A percentile compares a stretch with the other conserved stretches of the same genome.
Conservation (phyloP, 129 eudicot species). For the Ambrosia artemisiifolia region DNA sequence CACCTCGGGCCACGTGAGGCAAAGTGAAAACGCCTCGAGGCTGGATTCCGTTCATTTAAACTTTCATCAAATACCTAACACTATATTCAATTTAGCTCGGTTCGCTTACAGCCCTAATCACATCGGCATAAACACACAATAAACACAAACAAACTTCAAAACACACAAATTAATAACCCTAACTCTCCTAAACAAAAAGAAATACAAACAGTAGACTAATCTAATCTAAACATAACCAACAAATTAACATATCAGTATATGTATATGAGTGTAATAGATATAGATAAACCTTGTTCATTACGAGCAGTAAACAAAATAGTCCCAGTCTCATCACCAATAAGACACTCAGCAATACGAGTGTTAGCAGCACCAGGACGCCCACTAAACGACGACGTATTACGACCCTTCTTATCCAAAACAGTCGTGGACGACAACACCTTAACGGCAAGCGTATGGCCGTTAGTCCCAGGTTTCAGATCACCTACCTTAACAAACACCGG, state of each 20-base stretch:
- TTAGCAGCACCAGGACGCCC: slow-evolving; percentile 39
- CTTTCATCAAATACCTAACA: too few species aligned
- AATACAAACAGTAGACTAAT: too few species aligned
- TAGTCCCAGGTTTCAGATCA: slow-evolving; percentile 69
- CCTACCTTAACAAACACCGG: slow-evolving; percentile 79
- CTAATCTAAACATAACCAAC: background rate
- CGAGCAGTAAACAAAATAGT: slow-evolving; percentile 78
- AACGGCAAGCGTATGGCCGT: slow-evolving; percentile 65
- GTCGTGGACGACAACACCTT: slow-evolving; percentile 60
- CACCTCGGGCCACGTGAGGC: too few species aligned
- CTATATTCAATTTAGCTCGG: too few species aligned
- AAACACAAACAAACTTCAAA: background rate
- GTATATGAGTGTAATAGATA: background rate
- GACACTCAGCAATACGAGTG: slow-evolving; percentile 75
- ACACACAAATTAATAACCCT: background rate
- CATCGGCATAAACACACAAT: background rate
- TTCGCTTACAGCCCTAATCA: background rate
- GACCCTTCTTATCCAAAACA: slow-evolving; percentile 57
- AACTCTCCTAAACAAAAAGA: too few species aligned
- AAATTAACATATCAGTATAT: background rate
- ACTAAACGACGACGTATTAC: slow-evolving; percentile 43
- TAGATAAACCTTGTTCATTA: slow-evolving; percentile 65
- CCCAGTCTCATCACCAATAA: slow-evolving; percentile 83
- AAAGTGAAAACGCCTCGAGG: too few species aligned
- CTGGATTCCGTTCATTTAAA: too few species aligned